phyloP scores from a whole-genome alignment of 2,329 filamentous ascomycete species.

The Talaromyces amestolkiae region DNA sequence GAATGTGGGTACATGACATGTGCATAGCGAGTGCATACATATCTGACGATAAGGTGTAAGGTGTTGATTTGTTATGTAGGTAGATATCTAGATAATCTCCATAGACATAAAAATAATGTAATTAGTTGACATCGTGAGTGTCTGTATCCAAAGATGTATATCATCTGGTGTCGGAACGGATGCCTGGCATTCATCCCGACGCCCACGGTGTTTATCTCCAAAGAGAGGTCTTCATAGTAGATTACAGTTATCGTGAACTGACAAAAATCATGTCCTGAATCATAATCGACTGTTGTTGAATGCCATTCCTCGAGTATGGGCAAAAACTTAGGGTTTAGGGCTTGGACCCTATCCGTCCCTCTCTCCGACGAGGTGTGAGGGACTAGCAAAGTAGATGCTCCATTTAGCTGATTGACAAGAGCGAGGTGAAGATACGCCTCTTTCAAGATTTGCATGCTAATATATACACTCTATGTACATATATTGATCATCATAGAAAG shows the following conservation, averaged over 20 bases:
- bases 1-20: conserved; percentile 11
- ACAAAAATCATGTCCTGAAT: neutral
- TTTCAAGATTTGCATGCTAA: neutral
- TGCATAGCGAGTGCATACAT: neutral
- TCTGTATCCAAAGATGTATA: neutral
- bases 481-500: neutral
- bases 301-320: neutral
- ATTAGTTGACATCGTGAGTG: neutral
- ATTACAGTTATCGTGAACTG: neutral
- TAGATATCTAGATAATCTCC: neutral
- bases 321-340: neutral
- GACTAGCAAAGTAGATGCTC: no score
- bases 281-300: neutral
- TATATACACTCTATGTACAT: neutral
- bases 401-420: neutral
- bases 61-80: neutral
- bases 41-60: neutral
- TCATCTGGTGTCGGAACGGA: no score
- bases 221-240: neutral
- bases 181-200: neutral
- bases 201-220: neutral
- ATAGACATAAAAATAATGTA: neutral
- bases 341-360: neutral
- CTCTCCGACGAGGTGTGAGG: neutral
- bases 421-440: neutral